Percentiles rank a stretch among this genome's conserved stretches.
These are phyloP conservation scores for Echria macrotheca DNA, from an alignment of 495 filamentous ascomycete genomes.

Conservation along the genomic window DNA sequence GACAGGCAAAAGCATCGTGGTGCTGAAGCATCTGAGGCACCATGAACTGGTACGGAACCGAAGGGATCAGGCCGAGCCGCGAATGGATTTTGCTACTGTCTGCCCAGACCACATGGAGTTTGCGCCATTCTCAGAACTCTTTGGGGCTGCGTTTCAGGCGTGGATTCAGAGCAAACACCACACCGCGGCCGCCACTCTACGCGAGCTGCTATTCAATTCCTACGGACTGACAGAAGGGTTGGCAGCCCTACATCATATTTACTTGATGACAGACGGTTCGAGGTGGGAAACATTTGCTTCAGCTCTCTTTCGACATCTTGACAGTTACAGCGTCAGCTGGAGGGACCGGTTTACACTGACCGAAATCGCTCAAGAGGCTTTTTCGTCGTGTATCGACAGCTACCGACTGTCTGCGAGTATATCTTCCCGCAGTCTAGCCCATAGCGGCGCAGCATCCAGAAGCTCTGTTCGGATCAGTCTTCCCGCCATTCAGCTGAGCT, in stretches of 20 bases:
- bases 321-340: slow-evolving; percentile 62
- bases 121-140: slow-evolving; percentile 70
- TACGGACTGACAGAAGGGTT: slow-evolving; percentile 64
- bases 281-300: slow-evolving; percentile 56
- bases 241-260: slow-evolving; percentile 63
- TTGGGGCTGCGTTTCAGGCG: slow-evolving; percentile 59
- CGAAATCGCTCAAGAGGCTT: slow-evolving; percentile 67
- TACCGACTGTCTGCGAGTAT: slow-evolving; percentile 54
- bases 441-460: slow-evolving; percentile 32
- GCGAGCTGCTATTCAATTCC: slow-evolving; percentile 57
- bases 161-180: slow-evolving; percentile 72
- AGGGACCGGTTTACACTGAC: slow-evolving; percentile 78
- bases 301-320: slow-evolving; percentile 72
- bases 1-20: slow-evolving; percentile 81
- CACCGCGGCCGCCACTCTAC: slow-evolving; percentile 58
- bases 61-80: slow-evolving; percentile 28
- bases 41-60: slow-evolving; percentile 23
- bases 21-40: slow-evolving; percentile 60
- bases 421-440: slow-evolving; percentile 31
- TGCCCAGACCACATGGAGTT: slow-evolving; percentile 42
- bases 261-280: slow-evolving; percentile 66
- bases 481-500: slow-evolving; percentile 51
- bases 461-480: slow-evolving; percentile 46
- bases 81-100: slow-evolving; percentile 52
- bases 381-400: slow-evolving; percentile 51